Conservation (phyloP, 2,329 filamentous ascomycete species). For the Colletotrichum sp. region DNA sequence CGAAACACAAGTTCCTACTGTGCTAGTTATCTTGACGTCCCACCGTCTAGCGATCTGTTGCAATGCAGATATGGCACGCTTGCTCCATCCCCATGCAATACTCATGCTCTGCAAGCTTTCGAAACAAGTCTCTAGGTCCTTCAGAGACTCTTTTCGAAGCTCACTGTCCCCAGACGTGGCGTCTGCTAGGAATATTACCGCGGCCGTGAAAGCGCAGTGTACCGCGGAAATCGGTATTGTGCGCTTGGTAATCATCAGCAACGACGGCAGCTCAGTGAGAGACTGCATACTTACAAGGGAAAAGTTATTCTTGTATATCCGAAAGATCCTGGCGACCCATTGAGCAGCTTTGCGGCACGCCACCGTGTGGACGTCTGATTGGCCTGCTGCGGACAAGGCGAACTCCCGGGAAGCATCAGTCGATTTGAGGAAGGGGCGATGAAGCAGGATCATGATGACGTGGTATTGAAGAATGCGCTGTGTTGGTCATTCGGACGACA, state of each 20-base stretch:
- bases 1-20: accelerated
- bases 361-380: neutral
- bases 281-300: neutral
- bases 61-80: too few species aligned
- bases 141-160: neutral
- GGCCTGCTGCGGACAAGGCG: neutral
- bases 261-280: accelerated
- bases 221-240: neutral
- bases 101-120: neutral
- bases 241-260: neutral
- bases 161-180: neutral
- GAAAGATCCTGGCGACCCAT: neutral
- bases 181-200: neutral
- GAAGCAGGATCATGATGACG: neutral
- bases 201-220: neutral
- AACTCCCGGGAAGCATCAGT: neutral
- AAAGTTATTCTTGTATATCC: neutral
- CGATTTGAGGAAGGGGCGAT: neutral
- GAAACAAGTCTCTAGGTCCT: neutral
- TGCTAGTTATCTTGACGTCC: too few species aligned
- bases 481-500: neutral
- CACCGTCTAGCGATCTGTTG: too few species aligned
- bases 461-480: neutral
- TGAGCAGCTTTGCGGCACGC: neutral
- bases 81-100: neutral